Evolutionary conservation across 306 rosid species (phyloP), one percentile per base, ranked within the genome.

Genomic region (Medicago arabica): DNA sequence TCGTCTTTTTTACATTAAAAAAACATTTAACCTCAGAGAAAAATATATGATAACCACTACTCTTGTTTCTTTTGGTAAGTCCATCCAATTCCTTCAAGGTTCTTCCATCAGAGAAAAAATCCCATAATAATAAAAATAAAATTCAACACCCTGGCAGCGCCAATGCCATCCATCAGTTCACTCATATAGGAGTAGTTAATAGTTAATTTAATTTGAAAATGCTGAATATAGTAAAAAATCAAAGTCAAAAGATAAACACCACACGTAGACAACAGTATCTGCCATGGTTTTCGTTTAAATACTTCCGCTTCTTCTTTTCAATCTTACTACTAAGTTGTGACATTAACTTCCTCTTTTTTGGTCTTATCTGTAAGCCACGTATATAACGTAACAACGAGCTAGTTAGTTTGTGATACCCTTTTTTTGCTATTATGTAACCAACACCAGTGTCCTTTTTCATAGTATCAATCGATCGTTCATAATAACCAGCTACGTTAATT

Each of bases 201-300:
- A 21, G 23, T 21, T 21, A 21, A 16, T n/a, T 36, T 19, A 6
- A 21, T 10, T 57, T 21, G 28, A 49, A 59, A 2, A 6, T 31
- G 2, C 70, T 34, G 19, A 60, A 70, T 38, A 70, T 71, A 51
- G 82, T 13, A 71, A 19, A 50, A 15, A 34, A 17, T 1, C 31
- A 54, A 54, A 41, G 47, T 34, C 8, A 44, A 19, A 21, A 15
- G 4, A 8, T 44, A 17, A n/a, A 8, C 69, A 53, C 74, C 17
- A 50, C 55, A n/a, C 55, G n/a, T 50, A 5, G 7, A n/a, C 16
- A 65, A 18, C 43, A 49, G 4, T 51, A 23, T 15, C 14, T 23
- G 74, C 74, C 65, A 54, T 40, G 5, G 67, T 59, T 25, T 69
- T 17, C 61, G 75, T 58, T 43, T 43, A 38, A 38, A 51, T 4